Evolutionary conservation across 345 rosid genomes (phyloP).

Genomic region (Populus alba): DNA sequence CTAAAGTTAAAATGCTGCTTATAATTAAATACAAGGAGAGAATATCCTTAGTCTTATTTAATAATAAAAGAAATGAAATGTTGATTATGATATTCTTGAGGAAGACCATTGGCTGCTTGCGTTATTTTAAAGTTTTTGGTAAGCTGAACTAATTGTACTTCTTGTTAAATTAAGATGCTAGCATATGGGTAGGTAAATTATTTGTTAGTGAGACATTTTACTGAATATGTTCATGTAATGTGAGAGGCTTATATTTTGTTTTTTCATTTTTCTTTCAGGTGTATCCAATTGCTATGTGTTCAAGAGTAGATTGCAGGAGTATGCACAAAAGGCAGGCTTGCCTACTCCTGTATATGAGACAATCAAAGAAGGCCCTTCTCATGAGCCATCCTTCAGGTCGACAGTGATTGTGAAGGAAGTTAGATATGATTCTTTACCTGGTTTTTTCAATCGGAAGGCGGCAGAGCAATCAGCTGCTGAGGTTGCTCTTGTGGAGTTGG

Average conservation of each 20-base stretch:
- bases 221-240: neutral
- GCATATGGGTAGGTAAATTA: neutral
- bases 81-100: neutral
- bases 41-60: neutral
- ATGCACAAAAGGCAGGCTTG: constrained; percentile 67
- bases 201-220: neutral
- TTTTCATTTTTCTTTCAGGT: constrained; percentile 34
- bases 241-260: neutral
- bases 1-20: no score
- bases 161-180: no score
- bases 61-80: no score
- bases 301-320: constrained; percentile 82
- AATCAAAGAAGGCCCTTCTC: constrained; percentile 86
- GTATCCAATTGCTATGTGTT: constrained; percentile 80
- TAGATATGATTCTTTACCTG: constrained; percentile 71
- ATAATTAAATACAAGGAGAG: neutral
- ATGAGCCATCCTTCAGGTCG: constrained; percentile 70
- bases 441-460: constrained; percentile 88
- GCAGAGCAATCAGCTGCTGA: constrained; percentile 98
- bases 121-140: neutral
- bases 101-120: neutral
- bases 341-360: constrained; percentile 80
- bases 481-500: constrained; percentile 69
- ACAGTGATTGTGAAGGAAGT: constrained; percentile 58
- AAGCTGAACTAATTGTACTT: no score